Conservation (phyloP, 177 flowering plant genomes). For the Tripterygium wilfordii region DNA sequence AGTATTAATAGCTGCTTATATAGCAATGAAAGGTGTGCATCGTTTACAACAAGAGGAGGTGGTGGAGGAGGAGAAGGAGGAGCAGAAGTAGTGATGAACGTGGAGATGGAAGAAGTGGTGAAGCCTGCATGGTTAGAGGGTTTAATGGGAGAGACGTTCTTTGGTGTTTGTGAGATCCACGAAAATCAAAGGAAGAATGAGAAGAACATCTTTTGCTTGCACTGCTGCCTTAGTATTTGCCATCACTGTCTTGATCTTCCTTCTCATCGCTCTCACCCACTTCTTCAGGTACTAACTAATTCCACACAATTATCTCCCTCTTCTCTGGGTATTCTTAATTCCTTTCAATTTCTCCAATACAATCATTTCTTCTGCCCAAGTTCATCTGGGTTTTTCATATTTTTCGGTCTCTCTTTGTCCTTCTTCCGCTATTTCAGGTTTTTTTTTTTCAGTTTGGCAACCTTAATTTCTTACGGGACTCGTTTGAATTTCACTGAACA, state of each 20-base stretch:
- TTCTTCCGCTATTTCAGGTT: no score
- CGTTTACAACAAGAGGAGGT: neutral
- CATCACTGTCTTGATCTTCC: slow-evolving; percentile 68
- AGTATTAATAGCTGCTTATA: neutral
- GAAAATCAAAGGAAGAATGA: slow-evolving; percentile 44
- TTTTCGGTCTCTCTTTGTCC: no score
- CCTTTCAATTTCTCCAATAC: neutral
- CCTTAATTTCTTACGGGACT: no score
- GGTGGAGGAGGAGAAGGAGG: slow-evolving; percentile 1
- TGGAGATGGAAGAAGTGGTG: slow-evolving; percentile 6
- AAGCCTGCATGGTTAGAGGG: slow-evolving; percentile 60
- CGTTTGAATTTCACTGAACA: no score
- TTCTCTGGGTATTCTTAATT: neutral
- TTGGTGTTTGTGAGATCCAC: slow-evolving; percentile 45
- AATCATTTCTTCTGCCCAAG: neutral
- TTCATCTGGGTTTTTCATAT: no score
- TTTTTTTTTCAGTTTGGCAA: no score
- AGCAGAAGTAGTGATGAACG: slow-evolving; percentile 1
- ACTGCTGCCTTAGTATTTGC: slow-evolving; percentile 48
- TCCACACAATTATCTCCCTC: neutral
- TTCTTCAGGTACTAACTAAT: slow-evolving; percentile 34
- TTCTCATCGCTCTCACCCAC: slow-evolving; percentile 47
- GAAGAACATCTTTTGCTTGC: slow-evolving; percentile 60
- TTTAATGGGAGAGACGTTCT: slow-evolving; percentile 43
- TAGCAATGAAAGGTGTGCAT: neutral